Evolutionary conservation across 2,329 filamentous ascomycete species (phyloP), one percentile per base, ranked within the genome.

Genomic region (Colletotrichum lupini): DNA sequence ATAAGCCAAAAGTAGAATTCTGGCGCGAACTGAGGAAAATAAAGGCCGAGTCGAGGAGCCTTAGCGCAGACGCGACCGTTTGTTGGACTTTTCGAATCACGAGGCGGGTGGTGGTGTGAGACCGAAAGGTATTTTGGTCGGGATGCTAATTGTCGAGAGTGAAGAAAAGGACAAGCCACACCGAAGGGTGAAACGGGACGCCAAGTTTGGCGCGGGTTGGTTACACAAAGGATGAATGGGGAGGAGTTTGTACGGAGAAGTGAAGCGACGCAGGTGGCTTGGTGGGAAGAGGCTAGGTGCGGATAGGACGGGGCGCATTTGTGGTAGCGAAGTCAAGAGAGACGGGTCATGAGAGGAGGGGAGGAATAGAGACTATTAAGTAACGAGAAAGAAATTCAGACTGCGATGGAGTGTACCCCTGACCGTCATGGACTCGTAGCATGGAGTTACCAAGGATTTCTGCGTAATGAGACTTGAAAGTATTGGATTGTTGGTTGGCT

Each of bases 141-240:
- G 37, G 5, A 42, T 42, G 37, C 37, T 42, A 42, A 42, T 19
- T 19, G 37, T 16, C 37, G 2, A 16, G 37, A 19, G 42, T 19
- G 7, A 49, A 49, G 53, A 53, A 22, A 72, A 37, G 22, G 26
- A 55, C 65, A 52, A 70, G 70, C 59, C 66, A 73, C 68, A 63
- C 24, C 59, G 53, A 63, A 60, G 66, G 42, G 65, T 69, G 59
- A 72, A 72, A 72, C 69, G 11, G 60, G 28, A 19, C 16, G 19
- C 19, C 19, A 49, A 49, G 42, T 49, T n/a, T n/a, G 42, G 42
- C 42, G 19, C 42, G 19, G 3, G 5, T 16, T 16, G 14, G 37
- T 42, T 42, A 49, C 19, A 49, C 42, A 49, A 49, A 26, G 59
- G 28, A 66, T 26, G 65, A 11, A n/a, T 6, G 42, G 58, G 53